Percentiles rank a stretch among this genome's conserved stretches.
phyloP scores from a whole-genome alignment of 2,329 filamentous ascomycete species.

The Botrytis porri region DNA sequence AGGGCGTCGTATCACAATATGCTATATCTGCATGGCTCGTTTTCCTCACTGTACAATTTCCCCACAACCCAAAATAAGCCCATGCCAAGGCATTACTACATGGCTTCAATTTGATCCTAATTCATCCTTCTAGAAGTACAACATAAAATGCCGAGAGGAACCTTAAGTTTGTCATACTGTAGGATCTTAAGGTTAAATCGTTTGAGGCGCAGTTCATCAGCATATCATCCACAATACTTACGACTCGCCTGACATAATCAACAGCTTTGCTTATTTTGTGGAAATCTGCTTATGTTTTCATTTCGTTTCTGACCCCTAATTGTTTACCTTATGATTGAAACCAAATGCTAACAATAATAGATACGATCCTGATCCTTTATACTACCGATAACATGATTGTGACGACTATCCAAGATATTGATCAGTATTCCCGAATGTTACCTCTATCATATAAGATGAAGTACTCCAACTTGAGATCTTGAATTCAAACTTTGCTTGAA shows the following conservation, averaged over 20 bases:
- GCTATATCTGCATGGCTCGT: not conserved
- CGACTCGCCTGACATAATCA: slow-evolving; percentile 5
- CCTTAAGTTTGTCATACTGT: slow-evolving; percentile 2
- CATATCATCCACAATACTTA: not conserved
- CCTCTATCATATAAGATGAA: slow-evolving; percentile 5
- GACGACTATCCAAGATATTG: not conserved
- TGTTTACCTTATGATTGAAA: not conserved
- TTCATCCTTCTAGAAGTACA: not conserved
- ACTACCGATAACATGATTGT: not conserved
- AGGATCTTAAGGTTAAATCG: slow-evolving; percentile 10
- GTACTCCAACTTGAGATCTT: not conserved
- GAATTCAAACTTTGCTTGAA: not conserved
- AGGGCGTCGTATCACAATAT: not conserved
- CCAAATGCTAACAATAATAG: not conserved
- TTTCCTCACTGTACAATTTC: slow-evolving; percentile 10
- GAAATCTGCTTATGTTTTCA: slow-evolving; percentile 7
- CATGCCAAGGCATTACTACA: not conserved
- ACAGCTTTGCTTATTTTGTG: not conserved
- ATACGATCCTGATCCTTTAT: slow-evolving; percentile 12
- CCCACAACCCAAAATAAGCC: not conserved
- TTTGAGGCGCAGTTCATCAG: slow-evolving; percentile 2
- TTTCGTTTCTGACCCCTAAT: not conserved
- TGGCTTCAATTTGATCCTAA: slow-evolving; percentile 3
- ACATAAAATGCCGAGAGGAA: not conserved
- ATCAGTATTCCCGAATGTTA: not conserved